Base-by-base conservation (phyloP, 1,139 yeast genomes). In the Petasospora fabianii region DNA sequence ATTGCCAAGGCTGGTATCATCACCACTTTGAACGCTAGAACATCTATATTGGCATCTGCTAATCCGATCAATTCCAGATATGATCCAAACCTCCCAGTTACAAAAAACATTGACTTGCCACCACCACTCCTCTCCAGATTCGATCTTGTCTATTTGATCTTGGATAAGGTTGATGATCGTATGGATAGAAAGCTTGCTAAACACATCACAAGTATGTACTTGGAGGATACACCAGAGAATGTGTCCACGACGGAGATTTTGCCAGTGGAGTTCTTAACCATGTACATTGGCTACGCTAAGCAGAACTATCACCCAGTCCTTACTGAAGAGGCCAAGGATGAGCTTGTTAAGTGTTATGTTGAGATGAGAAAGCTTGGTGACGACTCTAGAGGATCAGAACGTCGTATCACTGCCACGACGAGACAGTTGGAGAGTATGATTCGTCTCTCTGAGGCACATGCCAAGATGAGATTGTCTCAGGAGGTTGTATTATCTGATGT, bases 1-100 rank as follows among this genome's bases (percentile, higher is more conserved):
- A 87, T 92, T 54, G 98, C 98, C 30, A 92, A 92, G 59, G 98
- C 98, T 0, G 98, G 98, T 42, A 92, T 92, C 56, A 92, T 90
- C 57, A 92, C 98, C 12, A 92, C 98, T 0, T 71, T 92, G 46
- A 92, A 92, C 64, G 98, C 98, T 2, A 75, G 98, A 63, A 90
- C 97, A 0, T 88, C 97, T 0, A 84, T 92, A 50, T 71, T 92
- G 48, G 98, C 98, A 0, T 85, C 96, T 27, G 98, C 98, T 2
- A 92, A 92, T 62, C 98, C 98, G n/a, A 88, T 92, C 46, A 92
- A 94, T 45, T 90, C 97, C 3, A 76, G 96, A 50, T 92, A 94
- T 61, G 92, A 92, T 61, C 96, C 97, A 14, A 77, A 83, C 53
- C 69, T 90, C 49, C 96, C 97, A 0, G 98, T 92, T 6, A 88